Base-by-base conservation (phyloP, 2,329 filamentous ascomycete species). In the Coniochaeta sp. region DNA sequence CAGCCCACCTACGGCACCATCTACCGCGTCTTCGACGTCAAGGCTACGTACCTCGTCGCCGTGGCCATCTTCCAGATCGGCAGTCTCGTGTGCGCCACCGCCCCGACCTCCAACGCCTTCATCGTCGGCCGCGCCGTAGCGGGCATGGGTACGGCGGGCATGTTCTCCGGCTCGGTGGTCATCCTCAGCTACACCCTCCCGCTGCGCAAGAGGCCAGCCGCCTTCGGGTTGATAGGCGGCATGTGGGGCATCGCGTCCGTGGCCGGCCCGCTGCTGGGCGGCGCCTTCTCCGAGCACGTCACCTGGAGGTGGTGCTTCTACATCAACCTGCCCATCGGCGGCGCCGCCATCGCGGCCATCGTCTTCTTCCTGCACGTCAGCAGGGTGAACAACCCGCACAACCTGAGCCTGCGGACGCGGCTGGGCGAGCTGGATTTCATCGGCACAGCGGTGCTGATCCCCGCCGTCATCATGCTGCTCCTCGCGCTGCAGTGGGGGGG, bases 401-500 rank as follows among this genome's bases (percentile, higher is more conserved):
- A 60, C 48, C 56, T 68, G 54, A 59, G 69, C 24, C 59, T 73
- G 47, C 13, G 65, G 22, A 51, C 61, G 30, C 69, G 74, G 12
- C 48, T 80, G 27, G 60, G 67, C 45, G 68, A 73, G 54, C 66
- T 82, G 45, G 79, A 82, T 58, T 61, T 78, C 9, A 42, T 70
- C 9, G 78, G 79, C 26, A 72, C 73, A 1, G 61, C 62, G n/a
- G 64, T 79, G 53, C 71, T 81, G 58, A 69, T 80, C 26, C 75
- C 78, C 1, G 71, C 73, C 32, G 70, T 81, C 45, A 62, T 81
- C 54, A 76, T 72, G 57, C 67, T 82, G 12, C 65, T 83, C 8
- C 68, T 83, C 4, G 79, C 77, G 7, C 66, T 83, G 32, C 74
- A 82, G 57, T 82, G 76, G 74, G 80, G 78, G 13, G 80, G 80